Conservation (phyloP, 2,329 filamentous ascomycete genomes). For the Trichophyton schoenleinii region DNA sequence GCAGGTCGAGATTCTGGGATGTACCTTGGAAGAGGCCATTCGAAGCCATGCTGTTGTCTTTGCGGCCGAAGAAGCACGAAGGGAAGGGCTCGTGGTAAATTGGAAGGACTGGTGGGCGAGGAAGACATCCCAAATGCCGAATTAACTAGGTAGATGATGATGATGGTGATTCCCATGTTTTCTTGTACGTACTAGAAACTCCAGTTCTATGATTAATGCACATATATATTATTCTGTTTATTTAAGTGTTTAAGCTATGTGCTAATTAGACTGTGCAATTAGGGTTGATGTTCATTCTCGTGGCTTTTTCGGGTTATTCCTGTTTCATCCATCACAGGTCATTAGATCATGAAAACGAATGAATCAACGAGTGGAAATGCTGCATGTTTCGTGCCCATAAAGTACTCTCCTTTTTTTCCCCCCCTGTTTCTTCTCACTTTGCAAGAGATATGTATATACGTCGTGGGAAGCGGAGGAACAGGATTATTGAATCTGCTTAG, state of each 20-base stretch:
- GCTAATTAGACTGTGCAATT: neutral
- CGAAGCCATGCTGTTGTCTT: conserved; percentile 87
- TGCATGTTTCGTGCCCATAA: neutral
- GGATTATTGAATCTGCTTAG: conserved; percentile 35
- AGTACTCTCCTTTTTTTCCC: neutral
- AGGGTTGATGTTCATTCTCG: neutral
- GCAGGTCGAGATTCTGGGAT: conserved; percentile 65
- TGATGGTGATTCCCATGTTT: no score
- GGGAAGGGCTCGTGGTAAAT: conserved; percentile 54
- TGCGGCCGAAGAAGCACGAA: conserved; percentile 77
- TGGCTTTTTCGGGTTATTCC: neutral
- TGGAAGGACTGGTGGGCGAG: conserved; percentile 65
- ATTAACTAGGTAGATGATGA: neutral
- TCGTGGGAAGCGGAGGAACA: neutral
- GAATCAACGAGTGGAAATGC: neutral
- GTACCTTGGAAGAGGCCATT: conserved; percentile 75
- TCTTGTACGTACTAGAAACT: neutral
- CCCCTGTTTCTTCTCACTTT: neutral
- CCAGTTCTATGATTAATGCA: neutral
- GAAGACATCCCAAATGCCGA: conserved; percentile 29
- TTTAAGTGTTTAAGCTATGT: neutral
- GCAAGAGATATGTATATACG: neutral
- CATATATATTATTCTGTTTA: neutral
- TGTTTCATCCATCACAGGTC: neutral
- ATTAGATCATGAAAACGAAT: neutral